Conservation (phyloP, 2,329 filamentous ascomycete genomes). For the Fusarium virguliforme region DNA sequence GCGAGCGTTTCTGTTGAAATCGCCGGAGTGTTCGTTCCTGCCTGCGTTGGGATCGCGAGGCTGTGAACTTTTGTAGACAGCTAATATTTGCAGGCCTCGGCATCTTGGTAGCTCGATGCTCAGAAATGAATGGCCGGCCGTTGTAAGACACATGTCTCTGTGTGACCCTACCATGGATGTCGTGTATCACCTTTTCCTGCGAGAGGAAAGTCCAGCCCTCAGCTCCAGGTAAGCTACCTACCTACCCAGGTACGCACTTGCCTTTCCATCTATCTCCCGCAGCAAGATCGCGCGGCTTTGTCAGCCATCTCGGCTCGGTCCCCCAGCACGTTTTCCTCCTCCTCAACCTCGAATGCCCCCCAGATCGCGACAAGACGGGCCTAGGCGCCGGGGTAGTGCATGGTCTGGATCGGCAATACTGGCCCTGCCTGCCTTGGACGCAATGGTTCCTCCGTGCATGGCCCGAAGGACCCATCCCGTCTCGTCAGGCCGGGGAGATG, state of each 20-base stretch:
- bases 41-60: neutral
- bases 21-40: constrained; percentile 31
- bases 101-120: constrained; percentile 23
- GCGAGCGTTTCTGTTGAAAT: constrained; percentile 8
- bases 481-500: constrained; percentile 19
- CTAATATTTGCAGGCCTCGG: constrained; percentile 4
- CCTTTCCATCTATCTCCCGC: neutral
- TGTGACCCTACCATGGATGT: constrained; percentile 2
- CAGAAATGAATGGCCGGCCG: neutral
- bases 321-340: neutral
- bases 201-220: constrained; percentile 29
- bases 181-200: constrained; percentile 16
- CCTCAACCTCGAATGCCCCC: constrained; percentile 12
- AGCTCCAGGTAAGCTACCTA: neutral
- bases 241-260: neutral
- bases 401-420: constrained; percentile 8
- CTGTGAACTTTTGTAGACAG: constrained; percentile 16
- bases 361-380: constrained; percentile 19
- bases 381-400: constrained; percentile 19
- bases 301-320: constrained; percentile 21
- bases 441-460: constrained; percentile 26
- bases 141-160: constrained; percentile 13
- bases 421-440: constrained; percentile 3
- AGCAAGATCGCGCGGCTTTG: constrained; percentile 6
- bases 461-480: constrained; percentile 4